A percentile compares a stretch with the other conserved stretches of the same genome.
phyloP scores from a whole-genome alignment of 225 moss, liverwort and hornwort species.

The Physcomitrium patens region DNA sequence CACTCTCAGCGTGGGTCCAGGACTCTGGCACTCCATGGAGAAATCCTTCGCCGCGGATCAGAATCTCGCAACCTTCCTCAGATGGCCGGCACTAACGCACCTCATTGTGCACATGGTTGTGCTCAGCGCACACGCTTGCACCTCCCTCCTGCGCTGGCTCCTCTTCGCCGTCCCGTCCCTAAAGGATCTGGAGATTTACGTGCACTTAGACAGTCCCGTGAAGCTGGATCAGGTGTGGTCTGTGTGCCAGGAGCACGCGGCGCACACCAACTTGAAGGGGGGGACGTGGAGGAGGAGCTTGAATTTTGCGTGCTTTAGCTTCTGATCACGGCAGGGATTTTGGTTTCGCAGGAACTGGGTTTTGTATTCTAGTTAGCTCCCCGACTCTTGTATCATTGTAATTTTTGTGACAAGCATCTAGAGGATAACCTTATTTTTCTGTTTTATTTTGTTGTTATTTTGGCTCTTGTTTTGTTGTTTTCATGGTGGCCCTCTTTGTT shows the following conservation, averaged over 20 bases:
- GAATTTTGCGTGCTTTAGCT: constrained; percentile 82
- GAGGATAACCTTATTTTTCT: too few species aligned
- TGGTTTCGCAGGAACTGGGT: neutral
- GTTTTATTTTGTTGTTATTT: too few species aligned
- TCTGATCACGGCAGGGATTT: constrained; percentile 31
- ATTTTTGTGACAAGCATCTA: too few species aligned
- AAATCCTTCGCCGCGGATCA: constrained; percentile 22
- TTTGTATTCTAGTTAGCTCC: neutral
- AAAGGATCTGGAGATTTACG: constrained; percentile 61
- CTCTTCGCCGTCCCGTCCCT: constrained; percentile 53
- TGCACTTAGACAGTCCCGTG: constrained; percentile 70
- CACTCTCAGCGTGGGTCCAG: constrained; percentile 76
- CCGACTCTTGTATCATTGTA: too few species aligned
- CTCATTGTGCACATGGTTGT: constrained; percentile 80
- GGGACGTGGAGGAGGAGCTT: constrained; percentile 77
- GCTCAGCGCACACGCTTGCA: constrained; percentile 39
- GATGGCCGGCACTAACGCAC: constrained; percentile 66
- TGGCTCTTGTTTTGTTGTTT: too few species aligned
- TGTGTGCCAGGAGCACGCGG: constrained; percentile 18
- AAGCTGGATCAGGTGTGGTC: constrained; percentile 28
- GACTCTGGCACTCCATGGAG: constrained; percentile 80
- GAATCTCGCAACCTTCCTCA: constrained; percentile 22
- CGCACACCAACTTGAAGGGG: constrained; percentile 42
- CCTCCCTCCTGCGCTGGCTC: constrained; percentile 50
- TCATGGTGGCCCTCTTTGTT: too few species aligned